Conservation (phyloP, 768 basidiomycete genomes). For the Brasilioporus rufonigricans region DNA sequence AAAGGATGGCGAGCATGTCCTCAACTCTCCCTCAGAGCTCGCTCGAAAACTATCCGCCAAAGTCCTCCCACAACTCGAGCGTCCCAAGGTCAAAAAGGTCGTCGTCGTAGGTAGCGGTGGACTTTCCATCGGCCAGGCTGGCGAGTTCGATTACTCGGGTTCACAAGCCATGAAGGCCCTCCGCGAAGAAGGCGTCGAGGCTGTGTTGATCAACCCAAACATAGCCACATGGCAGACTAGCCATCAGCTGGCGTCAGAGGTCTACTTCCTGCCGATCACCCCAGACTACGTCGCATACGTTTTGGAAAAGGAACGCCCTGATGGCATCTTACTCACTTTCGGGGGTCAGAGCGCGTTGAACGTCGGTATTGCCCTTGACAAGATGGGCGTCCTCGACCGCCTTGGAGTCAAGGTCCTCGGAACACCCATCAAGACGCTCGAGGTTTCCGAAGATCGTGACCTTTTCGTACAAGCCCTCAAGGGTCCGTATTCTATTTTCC, state of each 20-base stretch:
- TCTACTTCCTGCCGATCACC: conserved; percentile 97
- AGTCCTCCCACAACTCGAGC: conserved; percentile 87
- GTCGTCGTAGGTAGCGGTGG: conserved; percentile 96
- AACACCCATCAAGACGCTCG: conserved; percentile 91
- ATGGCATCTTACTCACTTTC: conserved; percentile 95
- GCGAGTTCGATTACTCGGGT: conserved; percentile 99
- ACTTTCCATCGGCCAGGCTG: conserved; percentile 95
- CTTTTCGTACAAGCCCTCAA: conserved; percentile 95
- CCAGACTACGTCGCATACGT: conserved; percentile 98
- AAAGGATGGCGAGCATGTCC: conserved; percentile 67
- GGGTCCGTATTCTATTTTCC: conserved; percentile 47
- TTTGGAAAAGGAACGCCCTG: conserved; percentile 96
- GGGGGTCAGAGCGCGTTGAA: conserved; percentile 98
- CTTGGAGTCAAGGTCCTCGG: conserved; percentile 92
- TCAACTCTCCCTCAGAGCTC: conserved; percentile 93
- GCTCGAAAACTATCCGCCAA: conserved; percentile 92
- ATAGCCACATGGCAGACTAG: conserved; percentile 99
- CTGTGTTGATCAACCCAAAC: conserved; percentile 97
- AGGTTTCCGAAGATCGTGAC: conserved; percentile 96
- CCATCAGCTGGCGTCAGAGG: conserved; percentile 93
- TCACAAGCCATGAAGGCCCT: conserved; percentile 98
- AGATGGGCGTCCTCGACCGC: conserved; percentile 93
- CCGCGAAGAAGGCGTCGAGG: conserved; percentile 90
- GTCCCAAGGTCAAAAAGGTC: conserved; percentile 91
- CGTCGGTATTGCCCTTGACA: conserved; percentile 94